Evolutionary conservation across 1,284 basidiomycete species (phyloP), one percentile per base, ranked within the genome.

Genomic region (Dichomitus squalens): DNA sequence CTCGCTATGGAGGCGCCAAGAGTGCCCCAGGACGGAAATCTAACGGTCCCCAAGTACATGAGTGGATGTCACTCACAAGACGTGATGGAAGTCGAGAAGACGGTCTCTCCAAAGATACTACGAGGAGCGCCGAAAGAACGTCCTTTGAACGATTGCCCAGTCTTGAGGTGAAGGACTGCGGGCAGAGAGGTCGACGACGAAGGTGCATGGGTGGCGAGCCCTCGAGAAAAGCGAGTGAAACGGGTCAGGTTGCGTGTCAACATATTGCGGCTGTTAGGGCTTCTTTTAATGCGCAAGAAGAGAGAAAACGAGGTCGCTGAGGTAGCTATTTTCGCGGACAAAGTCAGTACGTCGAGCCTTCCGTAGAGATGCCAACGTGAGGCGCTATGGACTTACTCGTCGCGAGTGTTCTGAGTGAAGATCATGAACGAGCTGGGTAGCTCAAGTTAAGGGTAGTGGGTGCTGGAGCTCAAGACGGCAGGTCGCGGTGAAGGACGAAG

Each of bases 81-180:
- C 7, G 97, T 99, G 73, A 99, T 99, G 52, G 94, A 96, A 34
- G 96, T 99, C 23, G 95, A 96, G 76, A 99, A 99, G 29, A 99
- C 96, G 2, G 96, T 97, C 80, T 99, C 96, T 60, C 97, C 97
- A 76, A 86, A 99, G 57, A 89, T 87, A 69, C 92, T 95, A 69
- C 83, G 88, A 44, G 89, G 87, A 21, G 93, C 89, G 62, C 96
- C 96, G 73, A 99, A 99, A 12, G 90, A 92, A 51, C 85, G 84
- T 38, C 97, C 96, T 55, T 80, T 71, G 82, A 97, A 99, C 12
- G 89, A 90, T 75, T 99, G 89, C 39, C 96, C 96, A 7, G 93
- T 88, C 77, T 97, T 96, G 58, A 99, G 83, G 75, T 98, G 95
- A 20, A 99, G 81, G 1, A 88, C 83, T 6, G 96, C 97, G 20